Percentiles rank a stretch among this genome's conserved stretches.
Evolutionary conservation across 805 yeast species (phyloP).

Genomic region (Nakazawaea pomicola): DNA sequence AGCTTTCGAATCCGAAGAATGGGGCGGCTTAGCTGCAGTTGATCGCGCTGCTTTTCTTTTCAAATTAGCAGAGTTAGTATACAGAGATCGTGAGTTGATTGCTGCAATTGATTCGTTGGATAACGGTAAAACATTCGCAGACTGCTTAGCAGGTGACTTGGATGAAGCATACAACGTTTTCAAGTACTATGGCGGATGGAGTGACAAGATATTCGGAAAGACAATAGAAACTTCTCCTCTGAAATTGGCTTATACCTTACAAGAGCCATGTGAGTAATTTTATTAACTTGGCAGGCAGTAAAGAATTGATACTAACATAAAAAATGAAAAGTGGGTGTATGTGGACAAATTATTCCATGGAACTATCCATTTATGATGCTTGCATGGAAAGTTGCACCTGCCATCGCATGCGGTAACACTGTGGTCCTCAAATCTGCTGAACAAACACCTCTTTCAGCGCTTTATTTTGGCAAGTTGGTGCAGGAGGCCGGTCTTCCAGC

Average conservation of each 20-base stretch:
- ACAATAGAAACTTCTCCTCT: conserved; percentile 48
- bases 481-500: conserved; percentile 43
- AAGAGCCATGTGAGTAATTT: conserved; percentile 40
- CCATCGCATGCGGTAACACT: conserved; percentile 43
- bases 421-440: conserved; percentile 45
- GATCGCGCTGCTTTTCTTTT: conserved; percentile 47
- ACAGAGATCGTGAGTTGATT: conserved; percentile 42
- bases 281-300: conserved; percentile 37
- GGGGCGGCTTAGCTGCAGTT: conserved; percentile 37
- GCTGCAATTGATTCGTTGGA: conserved; percentile 53
- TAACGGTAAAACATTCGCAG: conserved; percentile 51
- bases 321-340: conserved; percentile 47
- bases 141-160: conserved; percentile 45
- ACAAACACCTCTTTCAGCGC: conserved; percentile 43
- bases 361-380: conserved; percentile 47
- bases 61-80: conserved; percentile 47
- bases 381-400: conserved; percentile 44
- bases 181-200: conserved; percentile 73
- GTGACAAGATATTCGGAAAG: conserved; percentile 70
- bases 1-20: conserved; percentile 52
- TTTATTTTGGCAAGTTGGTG: conserved; percentile 36
- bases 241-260: conserved; percentile 48
- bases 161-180: conserved; percentile 47
- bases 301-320: too few species aligned
- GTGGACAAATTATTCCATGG: conserved; percentile 50